Evolutionary conservation across 176 grass and related monocot genomes (phyloP), one percentile per base, ranked within the genome.

Genomic region (Coix lacrymajobi): DNA sequence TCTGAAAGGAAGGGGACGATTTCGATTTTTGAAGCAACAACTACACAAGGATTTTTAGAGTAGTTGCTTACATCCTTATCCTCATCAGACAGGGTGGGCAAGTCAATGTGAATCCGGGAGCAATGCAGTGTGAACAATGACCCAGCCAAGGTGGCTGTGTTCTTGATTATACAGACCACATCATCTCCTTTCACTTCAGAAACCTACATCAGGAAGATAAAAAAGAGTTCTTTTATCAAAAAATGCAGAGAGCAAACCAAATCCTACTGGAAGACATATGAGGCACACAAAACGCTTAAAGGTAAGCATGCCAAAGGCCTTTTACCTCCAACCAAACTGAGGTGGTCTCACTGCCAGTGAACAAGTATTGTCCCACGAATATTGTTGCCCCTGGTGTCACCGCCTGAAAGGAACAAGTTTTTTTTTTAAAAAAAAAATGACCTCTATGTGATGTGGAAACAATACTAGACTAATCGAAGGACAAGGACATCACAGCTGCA

Each of bases 321-420:
- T 49, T 39, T 85, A 99, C 97, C 96, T 99, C 91, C 84, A 99
- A 76, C 96, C 96, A 99, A 83, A 96, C 96, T 62, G 93, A 99
- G 77, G 96, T 99, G 82, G 93, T 99, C 83, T 99, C 96, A 49
- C 93, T 94, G 38, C 96, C 96, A 31, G 96, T 99, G 85, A 99
- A 96, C 87, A 99, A 84, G 69, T 99, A 99, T 75, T 99, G 96
- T 1, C 96, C 96, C 43, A 99, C 92, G 71, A 99, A 99, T 76
- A 99, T 96, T 6, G 96, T 92, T 71, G 84, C 96, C 73, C 93
- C 93, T 34, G 91, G 93, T 19, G 88, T 99, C 76, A 99, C 73
- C 25, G 83, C 89, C 96, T 96, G 91, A 45, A 78, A 70, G 38
- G 29, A 37, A 75, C 2, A 52, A 56, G 20, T 17, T 41, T 28